Evolutionary conservation across 441 rosid genomes (phyloP).

Genomic region (Jatropha podagrica): DNA sequence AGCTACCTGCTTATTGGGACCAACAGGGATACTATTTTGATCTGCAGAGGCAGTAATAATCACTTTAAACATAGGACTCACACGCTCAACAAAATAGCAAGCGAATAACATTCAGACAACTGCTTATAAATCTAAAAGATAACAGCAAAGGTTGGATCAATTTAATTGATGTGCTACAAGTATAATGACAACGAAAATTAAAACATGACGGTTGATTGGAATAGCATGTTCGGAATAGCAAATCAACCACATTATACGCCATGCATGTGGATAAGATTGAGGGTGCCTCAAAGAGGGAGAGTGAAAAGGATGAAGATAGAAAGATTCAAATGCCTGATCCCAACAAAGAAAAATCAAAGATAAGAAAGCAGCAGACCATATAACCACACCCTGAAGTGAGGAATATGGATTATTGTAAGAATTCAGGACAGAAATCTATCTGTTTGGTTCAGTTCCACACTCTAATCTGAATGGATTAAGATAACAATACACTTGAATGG

Average conservation of each 20-base stretch:
- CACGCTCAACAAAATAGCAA: background rate
- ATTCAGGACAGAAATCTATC: no score
- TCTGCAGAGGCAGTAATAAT: slow-evolving; percentile 45
- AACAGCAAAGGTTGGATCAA: no score
- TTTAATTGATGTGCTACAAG: no score
- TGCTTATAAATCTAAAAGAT: no score
- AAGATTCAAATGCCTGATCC: background rate
- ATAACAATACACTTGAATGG: background rate
- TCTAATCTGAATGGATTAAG: no score
- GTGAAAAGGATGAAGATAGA: background rate
- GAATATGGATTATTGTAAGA: no score
- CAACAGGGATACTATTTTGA: slow-evolving; percentile 36
- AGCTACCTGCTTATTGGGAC: slow-evolving; percentile 51
- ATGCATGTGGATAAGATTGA: background rate
- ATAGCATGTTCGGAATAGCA: background rate
- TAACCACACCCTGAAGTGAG: background rate
- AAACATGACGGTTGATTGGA: no score
- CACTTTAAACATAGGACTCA: slow-evolving; percentile 3
- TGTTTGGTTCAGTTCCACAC: no score
- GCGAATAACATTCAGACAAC: background rate
- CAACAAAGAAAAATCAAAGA: background rate
- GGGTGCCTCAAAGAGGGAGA: background rate
- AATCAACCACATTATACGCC: background rate
- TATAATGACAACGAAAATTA: no score
- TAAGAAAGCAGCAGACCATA: background rate